phyloP scores from a whole-genome alignment of 495 filamentous ascomycete genomes.

The Podospora pseudopauciseta region DNA sequence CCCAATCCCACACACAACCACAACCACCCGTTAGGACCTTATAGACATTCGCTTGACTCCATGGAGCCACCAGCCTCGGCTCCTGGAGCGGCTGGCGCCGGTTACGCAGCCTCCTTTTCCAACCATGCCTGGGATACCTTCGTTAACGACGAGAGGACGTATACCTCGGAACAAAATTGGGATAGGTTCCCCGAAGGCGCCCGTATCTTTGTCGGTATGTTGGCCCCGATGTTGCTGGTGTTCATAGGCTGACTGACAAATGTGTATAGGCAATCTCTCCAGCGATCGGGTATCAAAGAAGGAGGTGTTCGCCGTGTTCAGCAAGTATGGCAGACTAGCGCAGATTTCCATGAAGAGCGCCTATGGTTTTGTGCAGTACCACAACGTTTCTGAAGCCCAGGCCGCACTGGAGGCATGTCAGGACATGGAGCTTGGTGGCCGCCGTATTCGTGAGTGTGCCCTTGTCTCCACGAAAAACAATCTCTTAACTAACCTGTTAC shows the following conservation, averaged over 20 bases:
- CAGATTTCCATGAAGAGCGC: slow-evolving; percentile 97
- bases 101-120: slow-evolving; percentile 25
- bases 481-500: not conserved
- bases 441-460: slow-evolving; percentile 79
- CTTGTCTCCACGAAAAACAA: too few relatives aligned
- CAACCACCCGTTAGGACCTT: not conserved
- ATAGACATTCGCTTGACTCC: not conserved
- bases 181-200: slow-evolving; percentile 85
- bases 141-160: slow-evolving; percentile 64
- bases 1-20: slow-evolving; percentile 11
- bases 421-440: slow-evolving; percentile 70
- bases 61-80: slow-evolving; percentile 40
- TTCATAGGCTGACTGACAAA: not conserved
- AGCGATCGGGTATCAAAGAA: slow-evolving; percentile 90
- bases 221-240: slow-evolving; percentile 4
- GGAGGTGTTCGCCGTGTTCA: slow-evolving; percentile 87
- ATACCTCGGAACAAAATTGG: slow-evolving; percentile 57
- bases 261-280: slow-evolving; percentile 76
- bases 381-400: slow-evolving; percentile 68
- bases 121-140: slow-evolving; percentile 70
- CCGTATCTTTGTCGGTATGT: slow-evolving; percentile 86
- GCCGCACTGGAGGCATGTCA: slow-evolving; percentile 73
- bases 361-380: slow-evolving; percentile 95
- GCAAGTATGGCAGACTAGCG: slow-evolving; percentile 78
- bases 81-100: slow-evolving; percentile 38